These are phyloP conservation scores for Lentinus tigrinus DNA, from an alignment of 768 basidiomycete species.

Conservation along the genomic window DNA sequence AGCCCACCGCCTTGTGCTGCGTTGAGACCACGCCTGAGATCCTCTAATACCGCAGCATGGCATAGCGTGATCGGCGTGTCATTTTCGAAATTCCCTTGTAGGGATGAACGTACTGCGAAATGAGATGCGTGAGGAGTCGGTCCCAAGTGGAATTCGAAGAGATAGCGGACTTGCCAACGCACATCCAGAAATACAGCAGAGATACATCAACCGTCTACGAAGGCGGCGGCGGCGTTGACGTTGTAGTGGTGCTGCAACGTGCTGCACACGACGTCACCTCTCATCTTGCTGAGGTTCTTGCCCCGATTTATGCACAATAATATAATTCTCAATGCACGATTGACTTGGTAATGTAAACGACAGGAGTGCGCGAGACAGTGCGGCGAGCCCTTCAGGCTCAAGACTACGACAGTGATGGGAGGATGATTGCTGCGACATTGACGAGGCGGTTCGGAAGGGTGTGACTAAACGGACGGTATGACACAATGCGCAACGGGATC, in stretches of 20 bases:
- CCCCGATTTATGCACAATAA: constrained; percentile 9
- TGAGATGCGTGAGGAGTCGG: not conserved
- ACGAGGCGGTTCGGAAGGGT: constrained; percentile 26
- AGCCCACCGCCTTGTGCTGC: constrained; percentile 12
- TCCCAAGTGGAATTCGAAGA: not conserved
- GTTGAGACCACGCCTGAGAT: not conserved
- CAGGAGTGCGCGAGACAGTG: constrained; percentile 22
- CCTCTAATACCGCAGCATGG: constrained; percentile 11
- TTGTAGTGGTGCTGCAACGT: not conserved
- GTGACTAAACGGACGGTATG: constrained; percentile 21
- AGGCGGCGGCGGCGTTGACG: not conserved
- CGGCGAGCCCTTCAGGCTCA: constrained; percentile 30
- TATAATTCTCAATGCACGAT: constrained; percentile 16
- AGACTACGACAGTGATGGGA: constrained; percentile 40
- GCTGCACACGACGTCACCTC: too few species aligned
- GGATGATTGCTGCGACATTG: constrained; percentile 48
- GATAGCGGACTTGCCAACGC: not conserved
- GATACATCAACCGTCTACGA: not conserved
- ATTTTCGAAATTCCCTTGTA: not conserved
- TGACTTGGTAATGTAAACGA: constrained; percentile 24
- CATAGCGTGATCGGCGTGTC: constrained; percentile 5
- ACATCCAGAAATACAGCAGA: not conserved
- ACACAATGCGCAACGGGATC: constrained; percentile 27
- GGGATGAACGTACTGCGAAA: not conserved
- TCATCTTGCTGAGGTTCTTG: not conserved